Base-by-base conservation (phyloP, 2,329 filamentous ascomycete genomes). In the Aureobasidium sp. region DNA sequence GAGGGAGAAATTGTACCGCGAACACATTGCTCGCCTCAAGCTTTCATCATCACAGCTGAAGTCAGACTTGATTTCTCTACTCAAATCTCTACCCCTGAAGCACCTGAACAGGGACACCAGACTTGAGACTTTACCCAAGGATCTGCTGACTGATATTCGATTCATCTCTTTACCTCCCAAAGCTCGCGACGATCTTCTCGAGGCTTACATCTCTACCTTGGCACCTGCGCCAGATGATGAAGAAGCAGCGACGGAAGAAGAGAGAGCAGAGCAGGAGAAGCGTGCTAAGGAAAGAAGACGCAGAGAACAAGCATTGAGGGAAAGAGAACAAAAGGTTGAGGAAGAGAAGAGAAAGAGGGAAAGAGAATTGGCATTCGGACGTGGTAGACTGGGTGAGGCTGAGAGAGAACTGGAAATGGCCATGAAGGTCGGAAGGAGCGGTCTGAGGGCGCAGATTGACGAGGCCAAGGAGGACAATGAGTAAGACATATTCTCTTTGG, bases 1-100 rank as follows among this genome's bases (percentile, higher is more conserved):
- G 58, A 82, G 88, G 37, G 90, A 95, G 71, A 91, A 88, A 75
- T 79, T 84, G 58, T 95, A 93, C 71, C 82, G 90, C 62, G 90
- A 94, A 63, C 85, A 90, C 69, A 77, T 91, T 66, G 81, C 77
- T 64, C 79, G 87, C 8, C 74, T 91, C 20, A 79, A 89, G 70
- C 78, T 89, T 68, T 81, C 88, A 0, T 81, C 83, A 57, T 78
- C 84, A 0, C 83, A 84, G 5, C 82, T 87, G 34, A 91, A 89
- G 71, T 80, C 85, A 4, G 89, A 93, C 67, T 78, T 94, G 5
- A 82, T 82, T 12, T 78, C 79, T 5, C 75, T 93, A 8, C 78
- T 94, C 15, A 86, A 84, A 66, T 77, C 81, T 6, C 78, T 88
- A 46, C 83, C 88, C 0, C 69, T 80, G 5, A 78, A 79, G 2